phyloP scores from a whole-genome alignment of 2,329 filamentous ascomycete species.

The Nothopassalora personata region DNA sequence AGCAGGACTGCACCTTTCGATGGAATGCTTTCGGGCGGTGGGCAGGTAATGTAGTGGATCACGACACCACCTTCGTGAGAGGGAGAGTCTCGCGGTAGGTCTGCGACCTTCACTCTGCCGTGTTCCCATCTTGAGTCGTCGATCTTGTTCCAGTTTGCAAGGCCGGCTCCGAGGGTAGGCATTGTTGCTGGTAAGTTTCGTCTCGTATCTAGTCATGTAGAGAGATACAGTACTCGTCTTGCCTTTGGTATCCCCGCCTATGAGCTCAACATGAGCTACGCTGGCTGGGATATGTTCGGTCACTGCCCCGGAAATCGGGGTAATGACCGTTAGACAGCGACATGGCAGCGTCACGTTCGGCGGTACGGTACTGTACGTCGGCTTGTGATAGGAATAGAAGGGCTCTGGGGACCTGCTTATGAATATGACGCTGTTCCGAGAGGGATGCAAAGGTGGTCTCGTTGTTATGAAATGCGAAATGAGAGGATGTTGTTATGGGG shows the following conservation, averaged over 20 bases:
- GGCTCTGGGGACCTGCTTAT: not conserved
- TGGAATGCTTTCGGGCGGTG: constrained; percentile 7
- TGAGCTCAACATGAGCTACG: not conserved
- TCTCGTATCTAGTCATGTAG: not conserved
- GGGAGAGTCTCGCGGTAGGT: constrained; percentile 7
- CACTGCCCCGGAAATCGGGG: not conserved
- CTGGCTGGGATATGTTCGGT: not conserved
- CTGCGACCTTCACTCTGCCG: constrained; percentile 10
- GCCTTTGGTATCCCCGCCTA: not conserved
- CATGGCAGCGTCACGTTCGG: not conserved
- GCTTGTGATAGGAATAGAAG: not conserved
- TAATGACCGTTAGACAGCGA: not conserved
- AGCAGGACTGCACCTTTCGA: constrained; percentile 39
- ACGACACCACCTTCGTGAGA: constrained; percentile 18
- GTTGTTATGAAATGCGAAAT: too few species aligned
- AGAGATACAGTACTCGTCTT: not conserved
- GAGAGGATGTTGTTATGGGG: too few species aligned
- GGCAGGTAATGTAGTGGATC: constrained; percentile 26
- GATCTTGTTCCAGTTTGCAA: constrained; percentile 10
- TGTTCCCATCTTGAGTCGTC: constrained; percentile 12
- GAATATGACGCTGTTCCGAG: not conserved
- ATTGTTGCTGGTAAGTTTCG: constrained; percentile 3
- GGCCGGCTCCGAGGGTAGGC: constrained; percentile 9
- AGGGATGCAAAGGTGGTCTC: too few species aligned
- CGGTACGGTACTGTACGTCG: not conserved